These are phyloP conservation scores for Scheffersomyces lignicola DNA, from an alignment of 1,139 yeast genomes.

Conservation along the genomic window DNA sequence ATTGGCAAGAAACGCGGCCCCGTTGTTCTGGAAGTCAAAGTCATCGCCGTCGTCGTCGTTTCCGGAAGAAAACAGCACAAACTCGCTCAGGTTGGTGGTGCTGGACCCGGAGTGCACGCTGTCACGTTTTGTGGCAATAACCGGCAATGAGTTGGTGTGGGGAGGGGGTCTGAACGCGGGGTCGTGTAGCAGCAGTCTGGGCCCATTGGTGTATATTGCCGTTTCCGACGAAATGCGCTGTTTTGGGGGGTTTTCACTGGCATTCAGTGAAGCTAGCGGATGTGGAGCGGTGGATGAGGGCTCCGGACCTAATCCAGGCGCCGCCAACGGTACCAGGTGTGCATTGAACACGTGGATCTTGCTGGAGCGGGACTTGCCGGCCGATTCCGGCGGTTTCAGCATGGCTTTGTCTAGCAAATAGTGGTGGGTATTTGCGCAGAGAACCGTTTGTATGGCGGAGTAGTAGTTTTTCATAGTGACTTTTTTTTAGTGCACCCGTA, in stretches of 20 bases:
- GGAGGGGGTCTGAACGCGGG: conserved; percentile 2
- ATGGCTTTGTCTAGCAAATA: no score
- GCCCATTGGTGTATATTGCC: neutral
- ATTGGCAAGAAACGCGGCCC: conserved; percentile 3
- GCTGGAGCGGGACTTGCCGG: no score
- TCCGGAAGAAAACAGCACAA: neutral
- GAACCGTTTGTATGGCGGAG: no score
- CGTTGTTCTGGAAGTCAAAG: neutral
- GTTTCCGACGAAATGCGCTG: neutral
- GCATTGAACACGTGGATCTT: conserved; percentile 3
- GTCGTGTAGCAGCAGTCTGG: no score
- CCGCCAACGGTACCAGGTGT: neutral
- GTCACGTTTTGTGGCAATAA: neutral
- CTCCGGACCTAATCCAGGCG: neutral
- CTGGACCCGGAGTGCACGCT: conserved; percentile 1
- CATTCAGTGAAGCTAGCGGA: neutral
- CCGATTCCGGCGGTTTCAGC: no score
- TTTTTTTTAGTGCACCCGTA: no score
- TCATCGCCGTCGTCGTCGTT: neutral
- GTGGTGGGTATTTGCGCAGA: no score
- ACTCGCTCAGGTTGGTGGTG: conserved; percentile 2
- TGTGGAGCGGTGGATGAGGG: no score
- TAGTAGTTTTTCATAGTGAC: no score
- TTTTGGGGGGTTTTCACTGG: neutral
- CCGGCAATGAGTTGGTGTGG: neutral